Conservation (phyloP, 2,329 filamentous ascomycete genomes). For the Elsinoe perseae region DNA sequence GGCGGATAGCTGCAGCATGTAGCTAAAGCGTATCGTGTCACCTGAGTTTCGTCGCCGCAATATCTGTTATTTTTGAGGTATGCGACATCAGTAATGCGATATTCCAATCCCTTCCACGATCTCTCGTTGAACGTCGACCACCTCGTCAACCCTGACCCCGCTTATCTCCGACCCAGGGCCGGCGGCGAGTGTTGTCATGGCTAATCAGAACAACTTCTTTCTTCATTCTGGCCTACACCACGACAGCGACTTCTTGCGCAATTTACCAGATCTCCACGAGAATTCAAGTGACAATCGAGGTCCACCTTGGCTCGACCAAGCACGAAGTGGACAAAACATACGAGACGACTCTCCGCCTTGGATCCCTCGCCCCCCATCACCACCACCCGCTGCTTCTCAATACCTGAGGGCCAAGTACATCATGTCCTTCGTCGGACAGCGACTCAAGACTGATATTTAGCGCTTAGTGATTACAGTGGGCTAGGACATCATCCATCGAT, state of each 20-base stretch:
- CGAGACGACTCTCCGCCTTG: background rate
- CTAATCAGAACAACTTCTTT: background rate
- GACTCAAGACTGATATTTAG: background rate
- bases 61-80: background rate
- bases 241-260: constrained; percentile 1
- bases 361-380: background rate
- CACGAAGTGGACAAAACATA: background rate
- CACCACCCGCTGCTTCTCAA: background rate
- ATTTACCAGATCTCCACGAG: constrained; percentile 5
- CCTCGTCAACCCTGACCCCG: background rate
- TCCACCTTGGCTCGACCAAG: background rate
- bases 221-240: background rate
- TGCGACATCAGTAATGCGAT: too few species aligned
- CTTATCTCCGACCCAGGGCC: constrained; percentile 1
- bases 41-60: background rate
- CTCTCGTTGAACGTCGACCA: background rate
- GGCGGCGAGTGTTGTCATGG: background rate
- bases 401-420: background rate
- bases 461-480: background rate
- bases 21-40: background rate
- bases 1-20: background rate
- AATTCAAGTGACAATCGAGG: constrained; percentile 16
- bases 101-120: background rate
- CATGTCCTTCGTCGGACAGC: background rate
- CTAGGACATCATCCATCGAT: background rate